phyloP scores from a whole-genome alignment of 768 basidiomycete species.

The Hypholoma sublateritium region DNA sequence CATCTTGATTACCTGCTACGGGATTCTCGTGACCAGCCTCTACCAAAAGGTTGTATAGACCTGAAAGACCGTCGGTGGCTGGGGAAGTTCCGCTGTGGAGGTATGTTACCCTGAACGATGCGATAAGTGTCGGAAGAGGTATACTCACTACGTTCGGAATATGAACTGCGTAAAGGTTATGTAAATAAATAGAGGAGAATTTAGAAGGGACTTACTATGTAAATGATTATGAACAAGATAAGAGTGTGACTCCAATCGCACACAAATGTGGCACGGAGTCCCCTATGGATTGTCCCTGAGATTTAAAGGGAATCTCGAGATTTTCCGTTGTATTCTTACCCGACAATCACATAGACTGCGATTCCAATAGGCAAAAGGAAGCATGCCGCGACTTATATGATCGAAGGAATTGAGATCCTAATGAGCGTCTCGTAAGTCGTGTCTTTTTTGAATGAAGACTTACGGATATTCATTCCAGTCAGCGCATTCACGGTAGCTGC shows the following conservation, averaged over 20 bases:
- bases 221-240: slow-evolving; percentile 42
- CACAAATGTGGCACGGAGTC: slow-evolving; percentile 44
- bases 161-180: slow-evolving; percentile 18
- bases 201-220: slow-evolving; percentile 22
- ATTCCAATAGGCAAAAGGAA: slow-evolving; percentile 47
- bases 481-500: slow-evolving; percentile 44
- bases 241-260: slow-evolving; percentile 45
- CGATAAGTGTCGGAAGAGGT: neutral
- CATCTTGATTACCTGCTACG: slow-evolving; percentile 46
- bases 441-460: neutral
- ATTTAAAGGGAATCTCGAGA: neutral
- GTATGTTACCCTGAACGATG: neutral
- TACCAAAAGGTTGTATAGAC: slow-evolving; percentile 46
- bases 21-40: slow-evolving; percentile 45
- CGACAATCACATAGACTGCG: slow-evolving; percentile 41
- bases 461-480: slow-evolving; percentile 42
- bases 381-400: slow-evolving; percentile 32
- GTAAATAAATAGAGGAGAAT: neutral
- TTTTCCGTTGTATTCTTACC: slow-evolving; percentile 1
- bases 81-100: slow-evolving; percentile 32
- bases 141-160: slow-evolving; percentile 30
- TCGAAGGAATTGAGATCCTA: neutral
- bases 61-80: slow-evolving; percentile 36
- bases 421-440: neutral
- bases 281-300: slow-evolving; percentile 14